Evolutionary conservation across 495 filamentous ascomycete species (phyloP), one percentile per base, ranked within the genome.

Genomic region (Penicillium samsonianum): DNA sequence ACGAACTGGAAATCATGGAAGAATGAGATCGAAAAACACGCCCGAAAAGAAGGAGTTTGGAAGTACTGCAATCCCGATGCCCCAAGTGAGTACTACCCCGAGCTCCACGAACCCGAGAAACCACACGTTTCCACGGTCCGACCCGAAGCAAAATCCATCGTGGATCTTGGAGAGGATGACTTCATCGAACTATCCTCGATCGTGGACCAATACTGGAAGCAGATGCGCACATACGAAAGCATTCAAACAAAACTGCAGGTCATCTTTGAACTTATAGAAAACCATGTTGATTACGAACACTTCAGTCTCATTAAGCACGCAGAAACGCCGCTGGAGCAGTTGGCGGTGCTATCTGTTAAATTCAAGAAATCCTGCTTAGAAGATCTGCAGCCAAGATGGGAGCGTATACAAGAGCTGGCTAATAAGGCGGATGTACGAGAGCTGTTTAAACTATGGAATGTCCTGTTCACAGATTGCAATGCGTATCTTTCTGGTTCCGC

Each of bases 11-110:
- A n/a, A 19, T 30, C 26, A 30, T 47, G 45, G 45, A 47, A 30
- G n/a, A 5, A 26, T 19, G 17, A n/a, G 2, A 19, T 47, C n/a
- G 45, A 47, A 16, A 8, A 10, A 28, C 16, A 31, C 45, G 45
- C 45, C 45, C 45, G 45, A 16, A 11, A 17, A 11, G 45, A 47
- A 12, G 45, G 45, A 19, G 23, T 47, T 9, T 47, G 45, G 45
- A 5, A 17, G 4, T 47, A 47, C 26, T 47, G 45, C 16, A 16
- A 47, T 16, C 26, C 45, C n/a, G 26, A 30, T 0, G 23, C 7
- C 45, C 16, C 45, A 5, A n/a, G 8, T 6, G 16, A 47, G 4
- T 9, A 47, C 16, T 6, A 19, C 17, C 14, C 23, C 0, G 26
- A 47, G 26, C 45, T 47, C 9, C 16, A 47, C 1, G 9, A 47